Evolutionary conservation across 306 rosid genomes (phyloP), one percentile per base, ranked within the genome.

Genomic region (Prosopis cineraria): DNA sequence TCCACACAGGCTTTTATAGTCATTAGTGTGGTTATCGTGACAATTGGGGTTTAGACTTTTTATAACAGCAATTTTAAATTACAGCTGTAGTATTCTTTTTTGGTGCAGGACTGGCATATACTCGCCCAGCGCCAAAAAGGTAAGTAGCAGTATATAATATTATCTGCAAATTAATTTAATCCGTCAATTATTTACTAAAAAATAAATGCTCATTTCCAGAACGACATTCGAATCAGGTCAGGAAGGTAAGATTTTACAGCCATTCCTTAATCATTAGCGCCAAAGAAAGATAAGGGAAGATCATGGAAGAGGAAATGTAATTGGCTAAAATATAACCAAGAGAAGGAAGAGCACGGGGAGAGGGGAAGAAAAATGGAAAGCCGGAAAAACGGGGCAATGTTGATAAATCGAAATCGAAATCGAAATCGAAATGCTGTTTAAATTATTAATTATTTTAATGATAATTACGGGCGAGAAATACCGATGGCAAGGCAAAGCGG

Each of bases 391-490:
- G n/a, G n/a, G n/a, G 8, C 25, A 68, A 25, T 27, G 73, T 10
- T 47, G 36, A 39, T n/a, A 66, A n/a, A n/a, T n/a, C n/a, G n/a
- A n/a, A n/a, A 2, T 50, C 6, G 56, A 50, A 19, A n/a, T 50
- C 3, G 12, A 45, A 45, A 3, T 45, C 5, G 22, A 27, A 43
- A 7, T 25, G 10, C 48, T 14, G 7, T 25, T 43, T 59, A 40
- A 24, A 56, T 24, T 62, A 47, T 36, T 40, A 19, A 17, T 19
- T 0, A 2, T 10, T 68, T n/a, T 55, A 22, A 72, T 29, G n/a
- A 45, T 47, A 82, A 71, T 72, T 71, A 82, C 75, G 37, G 70
- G 62, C 20, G 70, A 53, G 41, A 75, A 76, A 75, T 55, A 36
- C 52, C 37, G 62, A 63, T 50, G 78, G 78, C 73, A 65, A 65